Conservation (phyloP, 2,329 filamentous ascomycete species). For the Ceratocystis smalleyi region DNA sequence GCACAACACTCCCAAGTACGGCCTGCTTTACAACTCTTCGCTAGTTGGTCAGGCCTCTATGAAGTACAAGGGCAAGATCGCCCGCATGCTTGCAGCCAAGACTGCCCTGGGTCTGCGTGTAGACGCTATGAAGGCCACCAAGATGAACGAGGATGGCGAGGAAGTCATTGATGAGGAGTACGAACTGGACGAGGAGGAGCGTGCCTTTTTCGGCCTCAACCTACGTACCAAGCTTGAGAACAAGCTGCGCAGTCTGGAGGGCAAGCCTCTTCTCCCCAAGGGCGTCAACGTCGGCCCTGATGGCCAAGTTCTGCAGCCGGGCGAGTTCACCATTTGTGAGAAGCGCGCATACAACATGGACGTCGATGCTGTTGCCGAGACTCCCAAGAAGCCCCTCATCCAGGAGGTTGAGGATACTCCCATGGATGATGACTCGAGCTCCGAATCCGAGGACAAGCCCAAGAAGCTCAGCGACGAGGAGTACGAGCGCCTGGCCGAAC, state of each 20-base stretch:
- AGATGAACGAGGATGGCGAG: conserved; percentile 52
- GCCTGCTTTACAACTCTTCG: conserved; percentile 81
- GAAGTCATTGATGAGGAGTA: conserved; percentile 44
- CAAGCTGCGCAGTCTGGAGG: conserved; percentile 64
- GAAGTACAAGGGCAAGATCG: conserved; percentile 99
- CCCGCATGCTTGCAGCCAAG: conserved; percentile 88
- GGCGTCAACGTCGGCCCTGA: conserved; percentile 61
- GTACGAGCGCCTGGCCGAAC: conserved; percentile 42
- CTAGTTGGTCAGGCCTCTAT: conserved; percentile 93
- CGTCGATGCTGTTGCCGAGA: conserved; percentile 59
- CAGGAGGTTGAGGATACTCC: conserved; percentile 32
- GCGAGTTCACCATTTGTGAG: conserved; percentile 86
- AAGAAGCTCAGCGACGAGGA: conserved; percentile 23
- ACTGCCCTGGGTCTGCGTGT: conserved; percentile 83
- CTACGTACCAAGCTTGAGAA: conserved; percentile 61
- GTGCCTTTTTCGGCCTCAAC: conserved; percentile 60
- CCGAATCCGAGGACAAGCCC: conserved; percentile 23
- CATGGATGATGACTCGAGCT: conserved; percentile 26
- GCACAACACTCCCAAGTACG: conserved; percentile 97
- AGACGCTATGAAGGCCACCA: conserved; percentile 55
- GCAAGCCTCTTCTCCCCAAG: conserved; percentile 70
- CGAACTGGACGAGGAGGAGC: conserved; percentile 75
- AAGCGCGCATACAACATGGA: conserved; percentile 88
- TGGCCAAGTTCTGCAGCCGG: conserved; percentile 45
- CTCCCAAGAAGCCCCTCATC: conserved; percentile 30